Conservation (phyloP, 495 filamentous ascomycete genomes). For the Friedmanniomyces simplex region DNA sequence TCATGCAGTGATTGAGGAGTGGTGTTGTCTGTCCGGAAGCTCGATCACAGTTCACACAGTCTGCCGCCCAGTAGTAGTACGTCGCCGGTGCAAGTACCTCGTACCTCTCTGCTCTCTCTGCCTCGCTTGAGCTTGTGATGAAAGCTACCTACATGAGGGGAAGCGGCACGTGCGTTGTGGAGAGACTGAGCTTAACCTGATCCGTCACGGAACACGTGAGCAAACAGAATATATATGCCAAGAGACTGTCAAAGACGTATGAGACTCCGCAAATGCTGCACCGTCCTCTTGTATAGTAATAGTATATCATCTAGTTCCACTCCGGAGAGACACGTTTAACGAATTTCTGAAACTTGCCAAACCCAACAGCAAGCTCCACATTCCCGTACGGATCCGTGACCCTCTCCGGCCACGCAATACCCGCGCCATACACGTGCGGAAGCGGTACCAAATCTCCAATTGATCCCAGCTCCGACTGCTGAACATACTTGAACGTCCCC, state of each 20-base stretch:
- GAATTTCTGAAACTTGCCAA: slow-evolving; percentile 56
- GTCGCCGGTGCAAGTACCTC: neutral
- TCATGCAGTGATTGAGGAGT: neutral
- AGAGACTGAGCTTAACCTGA: too few species aligned
- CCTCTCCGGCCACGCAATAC: slow-evolving; percentile 51
- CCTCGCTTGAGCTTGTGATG: neutral
- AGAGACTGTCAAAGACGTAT: neutral
- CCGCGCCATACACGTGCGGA: slow-evolving; percentile 46
- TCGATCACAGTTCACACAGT: neutral
- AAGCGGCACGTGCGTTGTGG: too few species aligned
- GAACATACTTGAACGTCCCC: slow-evolving; percentile 36
- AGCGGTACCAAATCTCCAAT: slow-evolving; percentile 31
- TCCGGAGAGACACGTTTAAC: slow-evolving; percentile 34
- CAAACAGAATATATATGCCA: neutral
- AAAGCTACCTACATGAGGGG: too few species aligned
- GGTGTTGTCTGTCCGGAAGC: neutral
- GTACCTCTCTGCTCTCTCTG: neutral
- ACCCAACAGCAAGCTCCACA: slow-evolving; percentile 51
- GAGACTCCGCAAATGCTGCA: neutral
- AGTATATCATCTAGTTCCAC: slow-evolving; percentile 11
- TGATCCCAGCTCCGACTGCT: neutral
- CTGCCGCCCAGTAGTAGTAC: neutral
- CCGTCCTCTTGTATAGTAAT: neutral
- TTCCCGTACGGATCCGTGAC: slow-evolving; percentile 51
- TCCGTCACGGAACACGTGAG: too few species aligned